Evolutionary conservation across 1,139 yeast genomes (phyloP).

Genomic region (Ashbya aceris): DNA sequence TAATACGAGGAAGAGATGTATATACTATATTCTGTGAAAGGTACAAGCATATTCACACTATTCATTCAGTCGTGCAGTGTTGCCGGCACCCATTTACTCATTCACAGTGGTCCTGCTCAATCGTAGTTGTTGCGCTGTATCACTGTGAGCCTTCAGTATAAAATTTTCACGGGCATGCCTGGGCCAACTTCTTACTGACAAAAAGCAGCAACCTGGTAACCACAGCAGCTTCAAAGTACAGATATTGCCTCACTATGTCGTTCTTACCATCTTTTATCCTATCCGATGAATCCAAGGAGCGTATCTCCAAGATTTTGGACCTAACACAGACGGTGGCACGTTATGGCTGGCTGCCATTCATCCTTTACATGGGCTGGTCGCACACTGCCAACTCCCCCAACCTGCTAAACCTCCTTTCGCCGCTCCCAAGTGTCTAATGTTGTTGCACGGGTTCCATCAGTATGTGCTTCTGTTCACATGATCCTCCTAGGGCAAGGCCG

Average conservation of each 20-base stretch:
- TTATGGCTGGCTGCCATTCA: conserved; percentile 95
- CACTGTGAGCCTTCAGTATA: too few species aligned
- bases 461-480: too few species aligned
- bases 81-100: too few species aligned
- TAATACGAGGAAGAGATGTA: not conserved
- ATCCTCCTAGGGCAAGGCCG: too few species aligned
- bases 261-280: conserved; percentile 30
- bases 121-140: too few species aligned
- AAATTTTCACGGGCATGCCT: too few species aligned
- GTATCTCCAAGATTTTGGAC: conserved; percentile 73
- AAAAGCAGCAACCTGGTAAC: too few species aligned
- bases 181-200: too few species aligned
- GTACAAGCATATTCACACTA: not conserved
- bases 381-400: conserved; percentile 80
- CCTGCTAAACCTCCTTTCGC: conserved; percentile 43
- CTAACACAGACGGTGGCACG: conserved; percentile 82
- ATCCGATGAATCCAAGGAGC: conserved; percentile 71
- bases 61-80: too few species aligned
- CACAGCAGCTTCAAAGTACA: too few species aligned
- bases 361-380: conserved; percentile 88
- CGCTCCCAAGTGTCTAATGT: conserved; percentile 59
- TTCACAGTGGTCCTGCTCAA: too few species aligned
- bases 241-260: conserved; percentile 12
- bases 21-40: not conserved
- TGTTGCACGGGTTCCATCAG: too few species aligned